Evolutionary conservation across 805 yeast species (phyloP).

Genomic region (Kurtzmaniella fragi): DNA sequence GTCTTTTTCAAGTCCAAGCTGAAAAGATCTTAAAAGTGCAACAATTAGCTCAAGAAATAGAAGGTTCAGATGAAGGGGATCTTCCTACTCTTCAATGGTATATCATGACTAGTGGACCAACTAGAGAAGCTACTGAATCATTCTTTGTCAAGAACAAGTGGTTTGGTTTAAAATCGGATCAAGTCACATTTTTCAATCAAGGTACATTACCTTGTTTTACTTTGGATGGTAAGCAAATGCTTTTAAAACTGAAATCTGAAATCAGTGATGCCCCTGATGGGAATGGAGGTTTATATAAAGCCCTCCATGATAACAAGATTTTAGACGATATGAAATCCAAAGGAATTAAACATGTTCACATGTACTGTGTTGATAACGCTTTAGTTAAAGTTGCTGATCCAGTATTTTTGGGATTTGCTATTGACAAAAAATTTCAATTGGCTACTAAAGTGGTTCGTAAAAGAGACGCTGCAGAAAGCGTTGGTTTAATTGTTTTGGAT

Average conservation of each 20-base stretch:
- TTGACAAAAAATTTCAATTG: conserved; percentile 57
- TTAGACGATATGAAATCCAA: conserved; percentile 61
- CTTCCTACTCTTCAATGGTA: conserved; percentile 64
- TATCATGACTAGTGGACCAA: conserved; percentile 92
- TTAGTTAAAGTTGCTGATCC: conserved; percentile 94
- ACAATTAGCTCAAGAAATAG: conserved; percentile 39
- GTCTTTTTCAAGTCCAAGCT: conserved; percentile 89
- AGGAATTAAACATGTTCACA: conserved; percentile 85
- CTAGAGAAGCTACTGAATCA: conserved; percentile 65
- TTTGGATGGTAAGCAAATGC: conserved; percentile 61
- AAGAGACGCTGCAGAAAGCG: conserved; percentile 80
- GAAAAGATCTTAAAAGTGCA: conserved; percentile 72
- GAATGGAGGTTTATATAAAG: conserved; percentile 93
- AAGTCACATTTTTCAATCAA: conserved; percentile 83
- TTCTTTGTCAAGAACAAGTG: conserved; percentile 58
- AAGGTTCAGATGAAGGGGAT: conserved; percentile 15
- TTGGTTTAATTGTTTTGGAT: conserved; percentile 83
- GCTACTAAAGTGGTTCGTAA: conserved; percentile 96
- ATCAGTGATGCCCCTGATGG: conserved; percentile 94
- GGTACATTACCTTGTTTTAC: conserved; percentile 92
- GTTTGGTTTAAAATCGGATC: conserved; percentile 63
- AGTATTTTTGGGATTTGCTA: conserved; percentile 78
- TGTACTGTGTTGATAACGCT: conserved; percentile 95
- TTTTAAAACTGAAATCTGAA: conserved; percentile 49
- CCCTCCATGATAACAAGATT: conserved; percentile 59